Evolutionary conservation across 345 rosid genomes (phyloP), one percentile per base, ranked within the genome.

Genomic region (Tarenaya hassleriana): DNA sequence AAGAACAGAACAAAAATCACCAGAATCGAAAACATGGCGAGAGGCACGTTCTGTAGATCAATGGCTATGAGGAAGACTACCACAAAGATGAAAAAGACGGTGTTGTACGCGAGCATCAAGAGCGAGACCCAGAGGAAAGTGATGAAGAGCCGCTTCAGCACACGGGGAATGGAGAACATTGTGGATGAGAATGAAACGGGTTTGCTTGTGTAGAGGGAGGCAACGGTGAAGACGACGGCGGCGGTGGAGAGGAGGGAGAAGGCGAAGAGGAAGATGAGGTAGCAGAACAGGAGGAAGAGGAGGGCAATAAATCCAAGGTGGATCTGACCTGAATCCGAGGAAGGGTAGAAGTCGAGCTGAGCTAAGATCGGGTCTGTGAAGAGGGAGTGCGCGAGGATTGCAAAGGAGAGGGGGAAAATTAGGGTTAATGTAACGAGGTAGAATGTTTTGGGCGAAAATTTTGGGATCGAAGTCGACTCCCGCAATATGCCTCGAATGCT

Each of bases 171-270:
- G 12, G 94, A 94, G 7, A 83, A 63, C 59, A 84, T 55, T n/a
- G 97, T 86, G 17, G 71, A 59, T 32, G 97, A 75, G 70, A 90
- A 90, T 8, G 94, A 82, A 16, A 90, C 94, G 0, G 91, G 82
- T 63, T 90, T 90, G 29, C 75, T 72, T 6, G 97, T 72, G 77
- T 84, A 90, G 31, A 90, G 82, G 33, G 97, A 90, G 27, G 97
- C 97, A 15, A 86, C 94, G 11, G 95, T 82, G 80, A 90, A 86
- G 53, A 86, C 97, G n/a, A 86, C 94, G 15, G 97, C 94, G 51
- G 97, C 87, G 0, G 97, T 86, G 24, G 97, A 82, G 69, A 86
- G 88, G 17, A 90, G 91, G 41, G 94, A 90, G 83, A 90, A 86
- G 44, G 86, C 83, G 50, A 90, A 90, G 73, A 90, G 88, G 77